phyloP scores from a whole-genome alignment of 331 rosid genomes.

The Arachis monticola region DNA sequence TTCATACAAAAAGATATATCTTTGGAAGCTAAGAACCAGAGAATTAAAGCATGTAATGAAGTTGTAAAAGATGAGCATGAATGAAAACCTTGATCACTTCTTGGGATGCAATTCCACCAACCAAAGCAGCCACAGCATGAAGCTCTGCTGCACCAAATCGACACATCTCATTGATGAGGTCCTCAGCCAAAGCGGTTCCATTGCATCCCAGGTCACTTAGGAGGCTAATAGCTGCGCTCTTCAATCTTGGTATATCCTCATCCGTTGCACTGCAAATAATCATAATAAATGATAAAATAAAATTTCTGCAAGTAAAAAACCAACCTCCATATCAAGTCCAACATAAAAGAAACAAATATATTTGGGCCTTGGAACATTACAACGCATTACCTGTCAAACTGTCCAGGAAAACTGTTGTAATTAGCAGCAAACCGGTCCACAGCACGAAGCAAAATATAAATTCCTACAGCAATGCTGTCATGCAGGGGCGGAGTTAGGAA shows the following conservation, averaged over 20 bases:
- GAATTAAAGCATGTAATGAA: conserved; percentile 23
- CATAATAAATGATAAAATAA: not conserved
- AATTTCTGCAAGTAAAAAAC: conserved; percentile 17
- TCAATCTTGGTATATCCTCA: conserved; percentile 89
- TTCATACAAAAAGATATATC: conserved; percentile 1
- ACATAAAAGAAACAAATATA: not conserved
- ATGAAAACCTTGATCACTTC: conserved; percentile 89
- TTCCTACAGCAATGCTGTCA: conserved; percentile 78
- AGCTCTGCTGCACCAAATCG: conserved; percentile 98
- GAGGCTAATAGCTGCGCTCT: conserved; percentile 80
- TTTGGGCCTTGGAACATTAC: conserved; percentile 8
- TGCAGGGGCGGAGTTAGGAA: no score
- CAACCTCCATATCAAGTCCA: conserved; percentile 1
- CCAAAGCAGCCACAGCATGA: conserved; percentile 90
- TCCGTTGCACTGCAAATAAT: conserved; percentile 73
- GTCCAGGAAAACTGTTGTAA: conserved; percentile 95
- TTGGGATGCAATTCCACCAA: conserved; percentile 96
- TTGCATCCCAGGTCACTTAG: conserved; percentile 92
- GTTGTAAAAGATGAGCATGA: conserved; percentile 17
- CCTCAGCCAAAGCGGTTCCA: conserved; percentile 81
- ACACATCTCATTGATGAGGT: conserved; percentile 97
- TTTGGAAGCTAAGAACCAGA: conserved; percentile 18
- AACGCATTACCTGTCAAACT: conserved; percentile 72
- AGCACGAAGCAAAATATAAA: conserved; percentile 90
- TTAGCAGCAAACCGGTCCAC: conserved; percentile 95